phyloP scores from a whole-genome alignment of 305 asterid genomes.

The Fraxinus paxiana region DNA sequence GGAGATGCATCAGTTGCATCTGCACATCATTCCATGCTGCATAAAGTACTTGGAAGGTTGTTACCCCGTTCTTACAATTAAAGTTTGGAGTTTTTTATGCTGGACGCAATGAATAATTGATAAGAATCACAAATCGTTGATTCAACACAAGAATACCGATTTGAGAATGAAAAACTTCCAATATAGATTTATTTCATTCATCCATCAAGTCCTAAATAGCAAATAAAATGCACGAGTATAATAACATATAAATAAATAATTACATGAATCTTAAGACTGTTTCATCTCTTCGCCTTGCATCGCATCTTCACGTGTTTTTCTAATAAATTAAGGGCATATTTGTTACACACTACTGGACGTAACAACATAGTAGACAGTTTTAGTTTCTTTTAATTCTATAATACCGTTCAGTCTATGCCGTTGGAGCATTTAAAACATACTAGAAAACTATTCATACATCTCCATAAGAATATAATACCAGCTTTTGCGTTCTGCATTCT shows the following conservation, averaged over 20 bases:
- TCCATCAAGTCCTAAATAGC: not conserved
- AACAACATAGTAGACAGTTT: not conserved
- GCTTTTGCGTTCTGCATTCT: not conserved
- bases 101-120: not conserved
- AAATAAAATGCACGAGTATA: not conserved
- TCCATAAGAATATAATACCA: not conserved
- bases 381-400: not conserved
- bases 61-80: not conserved
- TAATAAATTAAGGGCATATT: not conserved
- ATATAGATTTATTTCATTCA: not conserved
- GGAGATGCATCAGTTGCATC: slow-evolving; percentile 22
- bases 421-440: not conserved
- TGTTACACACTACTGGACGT: not conserved
- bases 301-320: not conserved
- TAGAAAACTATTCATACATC: not conserved
- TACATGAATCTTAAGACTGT: not conserved
- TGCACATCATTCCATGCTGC: slow-evolving; percentile 44
- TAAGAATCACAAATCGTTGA: not conserved
- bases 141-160: not conserved
- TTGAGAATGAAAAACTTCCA: not conserved
- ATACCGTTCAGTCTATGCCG: not conserved
- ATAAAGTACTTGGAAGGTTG: slow-evolving; percentile 49
- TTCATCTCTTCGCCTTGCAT: not conserved
- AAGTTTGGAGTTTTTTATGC: not conserved
- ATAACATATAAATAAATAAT: not conserved